A percentile compares a stretch with the other conserved stretches of the same genome.
These are phyloP conservation scores for Phlebopus sp. DNA, from an alignment of 1,284 basidiomycete genomes.

Conservation along the genomic window DNA sequence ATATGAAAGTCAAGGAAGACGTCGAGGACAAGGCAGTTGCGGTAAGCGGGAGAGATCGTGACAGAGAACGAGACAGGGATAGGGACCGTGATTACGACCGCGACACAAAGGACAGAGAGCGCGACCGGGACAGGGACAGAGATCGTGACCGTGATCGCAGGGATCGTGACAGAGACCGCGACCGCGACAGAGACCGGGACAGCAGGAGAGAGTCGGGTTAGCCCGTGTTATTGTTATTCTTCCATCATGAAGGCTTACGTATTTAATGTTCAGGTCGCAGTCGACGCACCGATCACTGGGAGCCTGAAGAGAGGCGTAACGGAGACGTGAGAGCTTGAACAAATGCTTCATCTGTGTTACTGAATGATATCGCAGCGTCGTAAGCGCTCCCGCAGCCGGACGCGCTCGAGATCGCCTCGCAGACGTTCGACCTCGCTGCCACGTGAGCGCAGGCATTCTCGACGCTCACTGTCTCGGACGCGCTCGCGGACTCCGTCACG, in stretches of 20 bases:
- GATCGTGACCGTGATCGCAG: conserved; percentile 39
- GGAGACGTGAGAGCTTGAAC: conserved; percentile 46
- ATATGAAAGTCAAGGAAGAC: conserved; percentile 74
- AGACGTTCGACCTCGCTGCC: conserved; percentile 60
- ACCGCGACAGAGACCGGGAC: conserved; percentile 47
- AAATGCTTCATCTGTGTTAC: background rate
- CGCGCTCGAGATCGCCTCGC: conserved; percentile 60
- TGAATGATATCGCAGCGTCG: conserved; percentile 42
- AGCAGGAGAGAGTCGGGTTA: conserved; percentile 56
- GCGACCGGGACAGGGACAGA: conserved; percentile 46
- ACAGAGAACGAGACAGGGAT: conserved; percentile 47
- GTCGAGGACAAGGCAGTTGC: conserved; percentile 48
- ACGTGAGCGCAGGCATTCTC: conserved; percentile 48
- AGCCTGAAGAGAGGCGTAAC: conserved; percentile 66
- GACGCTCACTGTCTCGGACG: conserved; percentile 47
- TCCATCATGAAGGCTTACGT: background rate
- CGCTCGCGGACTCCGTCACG: conserved; percentile 56
- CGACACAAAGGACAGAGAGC: conserved; percentile 41
- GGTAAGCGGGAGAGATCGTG: conserved; percentile 38
- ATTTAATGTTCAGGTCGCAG: conserved; percentile 32
- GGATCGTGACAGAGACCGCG: conserved; percentile 50
- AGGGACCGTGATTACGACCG: conserved; percentile 43
- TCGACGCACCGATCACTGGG: conserved; percentile 70
- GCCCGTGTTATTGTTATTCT: conserved; percentile 22
- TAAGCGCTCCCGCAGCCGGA: conserved; percentile 53